Base-by-base conservation (phyloP, 768 basidiomycete species). In the Podaxis sp. region DNA sequence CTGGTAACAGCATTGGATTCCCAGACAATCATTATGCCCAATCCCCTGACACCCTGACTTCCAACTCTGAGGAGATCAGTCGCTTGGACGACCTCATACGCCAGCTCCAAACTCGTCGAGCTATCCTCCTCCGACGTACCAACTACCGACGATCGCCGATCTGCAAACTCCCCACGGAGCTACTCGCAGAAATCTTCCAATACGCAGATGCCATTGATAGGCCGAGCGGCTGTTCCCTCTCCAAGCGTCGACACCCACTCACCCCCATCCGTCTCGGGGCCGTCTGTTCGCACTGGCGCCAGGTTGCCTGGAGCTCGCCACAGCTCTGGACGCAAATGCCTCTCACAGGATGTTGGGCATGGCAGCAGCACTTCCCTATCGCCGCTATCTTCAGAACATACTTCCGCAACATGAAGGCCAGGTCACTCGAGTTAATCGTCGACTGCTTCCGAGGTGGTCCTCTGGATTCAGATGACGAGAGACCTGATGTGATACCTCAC, bases 241-340 rank as follows among this genome's bases (percentile, higher is more conserved):
- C 13, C 33, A 36, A n/a, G 8, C 30, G 17, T 17, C 17, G 36
- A 7, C 54, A 55, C 33, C 36, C 54, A 13, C 33, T 55, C 36
- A 38, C 36, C 11, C 54, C 54, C 37, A 36, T 55, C 36, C 54
- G 54, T 6, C 54, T 55, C n/a, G 36, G 54, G 6, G 54, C 54
- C 20, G 54, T 55, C 17, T 37, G 54, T 20, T 36, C 54, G n/a
- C 54, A 38, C 33, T 55, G 54, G 54, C 54, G 54, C 17, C 54
- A 55, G 2, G 54, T 55, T 6, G 30, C 54, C 33, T 55, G 54
- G 54, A 55, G 33, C 36, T 55, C 54, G 10, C 54, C 54, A 38
- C 36, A 38, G 33, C 36, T 55, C 24, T 55, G 54, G 54, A 55
- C 54, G 1, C 28, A 55, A 11, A 12, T 55, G 20, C 30, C 30